Evolutionary conservation across 441 rosid species (phyloP).

Genomic region (Populus hybrid): DNA sequence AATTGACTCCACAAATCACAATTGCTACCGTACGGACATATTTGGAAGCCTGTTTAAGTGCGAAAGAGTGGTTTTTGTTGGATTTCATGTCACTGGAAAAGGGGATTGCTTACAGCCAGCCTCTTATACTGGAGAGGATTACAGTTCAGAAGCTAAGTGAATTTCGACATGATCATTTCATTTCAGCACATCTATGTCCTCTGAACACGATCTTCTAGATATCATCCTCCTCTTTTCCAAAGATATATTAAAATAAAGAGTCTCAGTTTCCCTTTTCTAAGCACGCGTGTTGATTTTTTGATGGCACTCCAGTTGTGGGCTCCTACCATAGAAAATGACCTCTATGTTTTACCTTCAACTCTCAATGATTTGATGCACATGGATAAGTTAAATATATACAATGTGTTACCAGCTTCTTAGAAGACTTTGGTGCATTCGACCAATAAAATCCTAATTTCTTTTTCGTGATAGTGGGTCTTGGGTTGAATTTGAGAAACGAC

Average conservation of each 20-base stretch:
- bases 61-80: constrained; percentile 2
- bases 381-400: neutral
- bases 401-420: neutral
- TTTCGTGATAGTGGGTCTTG: neutral
- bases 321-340: constrained; percentile 6
- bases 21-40: too few species aligned
- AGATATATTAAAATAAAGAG: neutral
- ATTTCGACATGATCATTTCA: constrained; percentile 22
- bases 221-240: neutral
- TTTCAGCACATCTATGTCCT: neutral
- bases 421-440: neutral
- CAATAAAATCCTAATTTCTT: neutral
- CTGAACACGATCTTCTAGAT: neutral
- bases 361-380: constrained; percentile 7
- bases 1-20: too few species aligned
- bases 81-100: constrained; percentile 16
- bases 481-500: neutral
- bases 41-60: too few species aligned
- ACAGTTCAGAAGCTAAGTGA: neutral
- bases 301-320: constrained; percentile 12
- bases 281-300: constrained; percentile 22
- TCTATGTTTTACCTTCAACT: neutral
- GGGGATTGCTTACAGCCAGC: neutral
- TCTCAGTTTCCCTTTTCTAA: constrained; percentile 6
- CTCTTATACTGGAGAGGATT: constrained; percentile 6